Percentiles rank a stretch among this genome's conserved stretches.
These are phyloP conservation scores for Candida qinlingensis DNA, from an alignment of 805 yeast genomes.

Conservation along the genomic window DNA sequence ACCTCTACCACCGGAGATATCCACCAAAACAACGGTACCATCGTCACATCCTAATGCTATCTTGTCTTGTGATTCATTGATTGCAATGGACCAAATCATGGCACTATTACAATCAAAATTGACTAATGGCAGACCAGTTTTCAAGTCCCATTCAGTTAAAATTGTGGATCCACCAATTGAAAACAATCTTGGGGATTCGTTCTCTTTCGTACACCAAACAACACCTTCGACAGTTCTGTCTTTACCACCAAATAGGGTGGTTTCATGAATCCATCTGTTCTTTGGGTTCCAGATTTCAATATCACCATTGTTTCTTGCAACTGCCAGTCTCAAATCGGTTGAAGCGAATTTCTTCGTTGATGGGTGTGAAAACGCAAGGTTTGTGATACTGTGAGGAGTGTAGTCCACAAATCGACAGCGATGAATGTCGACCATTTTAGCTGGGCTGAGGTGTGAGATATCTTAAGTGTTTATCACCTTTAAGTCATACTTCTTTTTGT, in stretches of 20 bases:
- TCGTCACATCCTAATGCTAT: slow-evolving; percentile 94
- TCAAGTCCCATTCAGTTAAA: slow-evolving; percentile 88
- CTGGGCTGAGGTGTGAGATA: too few species aligned
- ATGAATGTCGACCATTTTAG: slow-evolving; percentile 41
- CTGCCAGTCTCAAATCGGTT: slow-evolving; percentile 68
- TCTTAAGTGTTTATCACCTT: too few species aligned
- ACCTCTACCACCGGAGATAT: slow-evolving; percentile 85
- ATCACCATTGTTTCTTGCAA: slow-evolving; percentile 91
- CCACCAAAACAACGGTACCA: slow-evolving; percentile 80
- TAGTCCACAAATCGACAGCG: slow-evolving; percentile 90
- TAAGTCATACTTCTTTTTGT: neutral
- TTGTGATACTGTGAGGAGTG: slow-evolving; percentile 78
- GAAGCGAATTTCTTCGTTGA: slow-evolving; percentile 45
- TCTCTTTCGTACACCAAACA: slow-evolving; percentile 60
- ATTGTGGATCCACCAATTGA: slow-evolving; percentile 92
- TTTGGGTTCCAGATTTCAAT: slow-evolving; percentile 94
- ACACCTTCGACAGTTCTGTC: slow-evolving; percentile 87
- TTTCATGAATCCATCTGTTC: slow-evolving; percentile 76
- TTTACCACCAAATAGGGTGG: slow-evolving; percentile 66
- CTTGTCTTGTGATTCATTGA: slow-evolving; percentile 52
- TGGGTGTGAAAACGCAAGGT: slow-evolving; percentile 68
- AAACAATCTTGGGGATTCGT: slow-evolving; percentile 64
- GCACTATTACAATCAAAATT: slow-evolving; percentile 92
- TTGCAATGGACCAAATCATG: slow-evolving; percentile 83
- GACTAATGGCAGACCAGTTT: slow-evolving; percentile 62